Percentiles rank a stretch among this genome's conserved stretches.
Conservation (phyloP, 1,284 basidiomycete species). For the Cystobasidium slooffiae region DNA sequence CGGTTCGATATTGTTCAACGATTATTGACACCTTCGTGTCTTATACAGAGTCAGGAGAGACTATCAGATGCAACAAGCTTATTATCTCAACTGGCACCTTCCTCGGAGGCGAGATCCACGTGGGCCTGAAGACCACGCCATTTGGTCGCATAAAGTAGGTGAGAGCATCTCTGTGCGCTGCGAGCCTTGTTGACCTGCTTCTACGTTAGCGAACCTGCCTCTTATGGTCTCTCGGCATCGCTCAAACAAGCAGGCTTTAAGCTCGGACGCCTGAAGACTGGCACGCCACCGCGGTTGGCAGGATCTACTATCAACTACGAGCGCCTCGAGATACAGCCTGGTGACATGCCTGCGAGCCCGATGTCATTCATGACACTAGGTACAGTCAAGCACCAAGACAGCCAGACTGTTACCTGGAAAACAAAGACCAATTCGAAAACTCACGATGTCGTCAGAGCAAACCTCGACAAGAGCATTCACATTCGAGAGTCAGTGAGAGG, state of each 20-base stretch:
- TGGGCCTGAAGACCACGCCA: conserved; percentile 76
- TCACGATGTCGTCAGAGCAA: conserved; percentile 72
- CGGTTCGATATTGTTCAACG: background rate
- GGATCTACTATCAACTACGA: conserved; percentile 71
- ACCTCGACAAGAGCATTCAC: conserved; percentile 76
- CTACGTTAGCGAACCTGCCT: conserved; percentile 54
- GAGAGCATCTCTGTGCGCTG: conserved; percentile 56
- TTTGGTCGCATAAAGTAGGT: conserved; percentile 78
- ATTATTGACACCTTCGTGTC: background rate
- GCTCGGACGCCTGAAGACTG: conserved; percentile 82
- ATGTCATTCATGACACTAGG: conserved; percentile 56
- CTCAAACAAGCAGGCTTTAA: conserved; percentile 75
- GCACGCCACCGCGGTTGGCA: conserved; percentile 80
- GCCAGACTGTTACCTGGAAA: conserved; percentile 39
- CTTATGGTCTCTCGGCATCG: conserved; percentile 72
- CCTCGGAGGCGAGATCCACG: conserved; percentile 83
- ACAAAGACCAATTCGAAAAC: conserved; percentile 74
- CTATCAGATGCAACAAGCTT: conserved; percentile 75
- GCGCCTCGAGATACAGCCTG: conserved; percentile 58
- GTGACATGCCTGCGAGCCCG: conserved; percentile 51
- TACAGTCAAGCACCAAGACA: conserved; percentile 30
- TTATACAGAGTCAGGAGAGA: conserved; percentile 69
- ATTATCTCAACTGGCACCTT: conserved; percentile 91
- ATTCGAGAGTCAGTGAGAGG: conserved; percentile 88
- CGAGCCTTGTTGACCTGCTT: background rate